Conservation (phyloP, 106 monocot genomes). For the Chionographis japonica region DNA sequence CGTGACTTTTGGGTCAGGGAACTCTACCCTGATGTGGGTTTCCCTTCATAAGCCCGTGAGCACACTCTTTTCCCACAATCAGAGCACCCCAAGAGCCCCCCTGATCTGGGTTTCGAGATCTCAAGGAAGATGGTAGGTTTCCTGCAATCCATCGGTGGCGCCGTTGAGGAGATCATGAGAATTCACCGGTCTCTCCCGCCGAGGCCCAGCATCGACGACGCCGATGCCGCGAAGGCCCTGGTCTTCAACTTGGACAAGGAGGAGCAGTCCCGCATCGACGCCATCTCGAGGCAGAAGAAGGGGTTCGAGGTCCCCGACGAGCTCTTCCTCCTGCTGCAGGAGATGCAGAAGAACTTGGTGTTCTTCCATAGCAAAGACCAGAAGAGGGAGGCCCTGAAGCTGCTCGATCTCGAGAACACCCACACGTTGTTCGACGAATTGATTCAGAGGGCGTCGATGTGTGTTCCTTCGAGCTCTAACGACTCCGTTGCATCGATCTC, state of each 20-base stretch:
- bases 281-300: conserved; percentile 30
- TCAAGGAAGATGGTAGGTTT: conserved; percentile 14
- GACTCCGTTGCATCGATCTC: neutral
- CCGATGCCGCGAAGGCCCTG: conserved; percentile 24
- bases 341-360: conserved; percentile 31
- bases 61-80: too few relatives aligned
- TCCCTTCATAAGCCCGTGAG: too few relatives aligned
- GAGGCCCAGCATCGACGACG: conserved; percentile 30
- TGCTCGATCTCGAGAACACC: conserved; percentile 28
- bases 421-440: conserved; percentile 34
- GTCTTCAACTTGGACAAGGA: conserved; percentile 25
- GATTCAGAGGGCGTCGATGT: conserved; percentile 24
- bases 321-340: conserved; percentile 33
- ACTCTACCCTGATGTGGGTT: too few relatives aligned
- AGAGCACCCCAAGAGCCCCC: too few relatives aligned
- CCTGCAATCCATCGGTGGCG: conserved; percentile 17
- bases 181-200: conserved; percentile 26
- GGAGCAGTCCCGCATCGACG: conserved; percentile 21
- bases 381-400: conserved; percentile 31
- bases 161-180: conserved; percentile 38
- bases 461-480: conserved; percentile 12
- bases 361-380: conserved; percentile 22
- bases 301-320: conserved; percentile 24
- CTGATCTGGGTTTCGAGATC: too few relatives aligned
- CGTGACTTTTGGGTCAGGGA: too few relatives aligned